Evolutionary conservation across 495 filamentous ascomycete genomes (phyloP), one percentile per base, ranked within the genome.

Genomic region (Cryomyces minteri): DNA sequence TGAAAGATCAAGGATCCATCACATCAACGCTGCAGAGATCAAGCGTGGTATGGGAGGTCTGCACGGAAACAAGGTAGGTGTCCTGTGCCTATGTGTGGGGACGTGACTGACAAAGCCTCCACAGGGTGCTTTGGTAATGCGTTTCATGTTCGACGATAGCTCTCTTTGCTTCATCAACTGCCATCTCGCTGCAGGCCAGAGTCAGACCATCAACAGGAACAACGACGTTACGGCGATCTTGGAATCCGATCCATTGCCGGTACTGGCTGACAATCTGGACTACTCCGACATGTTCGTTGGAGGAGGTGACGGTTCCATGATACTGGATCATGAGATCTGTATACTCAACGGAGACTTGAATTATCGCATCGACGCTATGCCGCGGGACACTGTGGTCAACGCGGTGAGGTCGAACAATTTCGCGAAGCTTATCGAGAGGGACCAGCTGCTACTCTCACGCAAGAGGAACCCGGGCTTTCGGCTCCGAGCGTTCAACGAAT

Each of bases 311-410:
- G 90, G 90, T 7, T 81, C 79, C 25, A 92, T 96, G 87, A 82
- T 98, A 42, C 73, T 95, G 43, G 90, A 98, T 53, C 88, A 98
- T 54, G 90, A 98, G 60, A 79, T 96, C 14, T 98, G 90, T 55
- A 77, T 98, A 43, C 62, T 95, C 14, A 95, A 96, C 57, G 90
- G 90, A 12, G 90, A 98, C 57, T 74, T 98, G 39, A 98, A 98
- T 60, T 98, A 98, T 63, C 87, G 90, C 37, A 96, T 98, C 54
- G 90, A 98, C 60, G 80, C 86, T n/a, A 94, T 95, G 71, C 79
- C 81, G 14, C 81, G 90, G 7, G 82, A 95, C 54, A 82, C 82
- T 6, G 87, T 96, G 33, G 81, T 98, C 43, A 78, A 78, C 45
- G 84, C 81, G 0, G 69, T 95, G 43, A 80, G 79, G 38, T 65